Evolutionary conservation across 2,329 filamentous ascomycete species (phyloP).

Genomic region (Alternaria metachromatica): DNA sequence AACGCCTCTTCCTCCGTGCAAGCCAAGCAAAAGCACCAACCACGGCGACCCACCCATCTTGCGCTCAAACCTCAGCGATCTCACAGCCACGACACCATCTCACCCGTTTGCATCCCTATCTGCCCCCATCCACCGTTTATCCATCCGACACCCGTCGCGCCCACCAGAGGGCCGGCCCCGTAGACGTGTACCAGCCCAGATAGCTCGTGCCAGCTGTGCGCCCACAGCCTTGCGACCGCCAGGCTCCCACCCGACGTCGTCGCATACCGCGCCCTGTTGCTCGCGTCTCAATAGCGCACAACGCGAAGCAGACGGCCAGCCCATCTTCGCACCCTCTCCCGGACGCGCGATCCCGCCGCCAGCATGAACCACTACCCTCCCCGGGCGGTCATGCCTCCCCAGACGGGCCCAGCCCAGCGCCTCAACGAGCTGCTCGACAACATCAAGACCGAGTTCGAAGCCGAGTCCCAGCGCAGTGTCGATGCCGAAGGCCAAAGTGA

Average conservation of each 20-base stretch:
- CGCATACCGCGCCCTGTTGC: constrained; percentile 20
- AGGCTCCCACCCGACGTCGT: constrained; percentile 20
- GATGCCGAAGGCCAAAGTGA: constrained; percentile 94
- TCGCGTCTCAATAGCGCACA: constrained; percentile 12
- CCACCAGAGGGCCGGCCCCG: constrained; percentile 30
- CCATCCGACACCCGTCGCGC: constrained; percentile 31
- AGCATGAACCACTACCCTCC: constrained; percentile 79
- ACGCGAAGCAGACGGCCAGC: constrained; percentile 1
- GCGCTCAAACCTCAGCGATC: constrained; percentile 26
- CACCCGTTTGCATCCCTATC: constrained; percentile 13
- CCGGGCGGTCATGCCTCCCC: constrained; percentile 71
- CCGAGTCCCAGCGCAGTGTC: constrained; percentile 78
- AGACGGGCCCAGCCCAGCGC: constrained; percentile 69
- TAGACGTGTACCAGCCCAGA: constrained; percentile 8
- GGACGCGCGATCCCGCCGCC: constrained; percentile 5
- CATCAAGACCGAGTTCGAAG: constrained; percentile 89
- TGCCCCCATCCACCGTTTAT: constrained; percentile 14
- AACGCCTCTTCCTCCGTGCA: constrained; percentile 15
- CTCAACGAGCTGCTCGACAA: constrained; percentile 92
- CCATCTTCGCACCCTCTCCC: background rate
- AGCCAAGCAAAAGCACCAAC: constrained; percentile 18
- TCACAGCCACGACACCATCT: constrained; percentile 14
- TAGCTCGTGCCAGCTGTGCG: constrained; percentile 23
- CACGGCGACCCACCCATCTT: constrained; percentile 22
- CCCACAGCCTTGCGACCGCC: constrained; percentile 26